Percentiles rank a stretch among this genome's conserved stretches.
Evolutionary conservation across 306 rosid genomes (phyloP).

Genomic region (Malus asiatica): DNA sequence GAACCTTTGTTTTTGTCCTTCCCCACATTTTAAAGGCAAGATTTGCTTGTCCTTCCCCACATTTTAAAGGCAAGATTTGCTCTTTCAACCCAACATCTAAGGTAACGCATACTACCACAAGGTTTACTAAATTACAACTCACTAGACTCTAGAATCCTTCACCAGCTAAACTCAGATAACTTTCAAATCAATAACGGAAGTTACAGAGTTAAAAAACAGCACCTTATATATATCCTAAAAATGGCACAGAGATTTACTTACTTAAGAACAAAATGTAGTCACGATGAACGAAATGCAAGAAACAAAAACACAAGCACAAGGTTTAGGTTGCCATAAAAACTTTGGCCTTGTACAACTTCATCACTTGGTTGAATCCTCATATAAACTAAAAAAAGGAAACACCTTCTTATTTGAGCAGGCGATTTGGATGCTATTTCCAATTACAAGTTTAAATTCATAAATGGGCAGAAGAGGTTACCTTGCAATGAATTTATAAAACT

Average conservation of each 20-base stretch:
- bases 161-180: not conserved
- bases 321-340: not conserved
- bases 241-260: not conserved
- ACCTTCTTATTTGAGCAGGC: not conserved
- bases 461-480: constrained; percentile 26
- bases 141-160: not conserved
- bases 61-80: not conserved
- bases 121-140: not conserved
- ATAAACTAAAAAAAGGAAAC: not conserved
- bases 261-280: not conserved
- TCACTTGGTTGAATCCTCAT: not conserved
- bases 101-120: not conserved
- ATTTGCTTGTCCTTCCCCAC: not conserved
- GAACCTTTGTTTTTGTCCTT: not conserved
- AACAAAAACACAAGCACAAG: not conserved
- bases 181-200: not conserved
- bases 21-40: not conserved
- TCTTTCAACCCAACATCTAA: not conserved
- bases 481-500: constrained; percentile 54
- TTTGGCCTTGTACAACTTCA: not conserved
- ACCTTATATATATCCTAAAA: not conserved
- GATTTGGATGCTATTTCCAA: not conserved
- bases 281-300: not conserved
- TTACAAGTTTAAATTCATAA: not conserved
- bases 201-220: not conserved